Percentiles rank a stretch among this genome's conserved stretches.
phyloP scores from a whole-genome alignment of 768 basidiomycete species.

The Xerocomellus intermedius region DNA sequence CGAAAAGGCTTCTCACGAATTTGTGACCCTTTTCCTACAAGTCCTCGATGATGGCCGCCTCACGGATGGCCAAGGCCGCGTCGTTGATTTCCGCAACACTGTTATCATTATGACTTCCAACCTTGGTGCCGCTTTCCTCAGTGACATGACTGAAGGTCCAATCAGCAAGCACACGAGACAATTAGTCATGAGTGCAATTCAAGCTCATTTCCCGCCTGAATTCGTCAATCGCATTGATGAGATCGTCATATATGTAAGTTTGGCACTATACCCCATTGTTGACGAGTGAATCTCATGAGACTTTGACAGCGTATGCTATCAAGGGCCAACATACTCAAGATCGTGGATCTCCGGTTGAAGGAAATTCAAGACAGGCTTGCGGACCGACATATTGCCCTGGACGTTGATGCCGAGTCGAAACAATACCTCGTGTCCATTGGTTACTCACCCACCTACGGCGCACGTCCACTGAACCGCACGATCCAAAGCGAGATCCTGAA shows the following conservation, averaged over 20 bases:
- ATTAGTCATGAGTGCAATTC: conserved; percentile 78
- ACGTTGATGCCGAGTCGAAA: conserved; percentile 75
- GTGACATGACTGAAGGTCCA: conserved; percentile 71
- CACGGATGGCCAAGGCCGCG: conserved; percentile 90
- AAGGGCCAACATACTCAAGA: conserved; percentile 69
- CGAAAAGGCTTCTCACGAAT: conserved; percentile 84
- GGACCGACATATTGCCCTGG: conserved; percentile 76
- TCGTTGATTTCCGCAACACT: conserved; percentile 85
- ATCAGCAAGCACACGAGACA: conserved; percentile 58
- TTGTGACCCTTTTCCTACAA: conserved; percentile 72
- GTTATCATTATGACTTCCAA: conserved; percentile 97
- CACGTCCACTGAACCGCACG: conserved; percentile 85
- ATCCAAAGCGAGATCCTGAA: conserved; percentile 94
- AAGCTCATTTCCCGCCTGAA: conserved; percentile 87
- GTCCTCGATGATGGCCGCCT: conserved; percentile 91
- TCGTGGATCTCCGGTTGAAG: conserved; percentile 84
- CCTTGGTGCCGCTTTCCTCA: conserved; percentile 73
- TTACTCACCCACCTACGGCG: conserved; percentile 83
- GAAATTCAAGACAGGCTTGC: conserved; percentile 83
- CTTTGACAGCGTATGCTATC: conserved; percentile 71
- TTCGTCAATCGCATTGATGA: conserved; percentile 90
- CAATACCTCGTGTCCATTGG: conserved; percentile 72
- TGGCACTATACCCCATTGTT: neutral
- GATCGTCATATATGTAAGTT: conserved; percentile 64
- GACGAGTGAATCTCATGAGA: conserved; percentile 27